Evolutionary conservation across 306 rosid genomes (phyloP).

Genomic region (Malus sylvestris): DNA sequence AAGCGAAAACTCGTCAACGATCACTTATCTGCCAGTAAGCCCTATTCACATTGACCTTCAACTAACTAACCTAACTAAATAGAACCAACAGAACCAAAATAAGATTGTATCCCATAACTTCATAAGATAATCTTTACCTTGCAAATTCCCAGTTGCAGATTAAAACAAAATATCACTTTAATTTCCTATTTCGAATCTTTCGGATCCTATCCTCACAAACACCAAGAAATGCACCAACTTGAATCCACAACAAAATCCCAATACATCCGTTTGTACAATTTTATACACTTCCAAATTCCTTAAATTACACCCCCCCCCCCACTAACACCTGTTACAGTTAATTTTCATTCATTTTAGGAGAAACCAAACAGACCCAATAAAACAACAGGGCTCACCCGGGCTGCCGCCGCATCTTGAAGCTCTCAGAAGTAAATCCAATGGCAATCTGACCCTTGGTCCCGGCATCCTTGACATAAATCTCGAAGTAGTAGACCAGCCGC

Average conservation of each 20-base stretch:
- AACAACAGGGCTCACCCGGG: slow-evolving; percentile 54
- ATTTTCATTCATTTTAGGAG: not conserved
- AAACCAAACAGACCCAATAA: slow-evolving; percentile 4
- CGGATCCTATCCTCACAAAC: not conserved
- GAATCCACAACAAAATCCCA: not conserved
- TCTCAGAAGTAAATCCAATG: slow-evolving; percentile 82
- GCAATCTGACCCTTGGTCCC: slow-evolving; percentile 82
- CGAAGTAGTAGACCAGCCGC: slow-evolving; percentile 78
- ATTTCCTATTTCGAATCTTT: not conserved
- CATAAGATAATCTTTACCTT: not conserved
- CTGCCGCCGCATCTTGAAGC: slow-evolving; percentile 92
- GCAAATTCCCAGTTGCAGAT: not conserved
- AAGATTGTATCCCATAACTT: not conserved
- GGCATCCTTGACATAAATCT: slow-evolving; percentile 81
- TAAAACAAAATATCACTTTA: not conserved
- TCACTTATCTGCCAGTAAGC: not conserved
- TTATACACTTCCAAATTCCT: no score
- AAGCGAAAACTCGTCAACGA: not conserved
- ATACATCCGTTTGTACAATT: no score
- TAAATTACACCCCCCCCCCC: no score
- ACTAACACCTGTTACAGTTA: not conserved
- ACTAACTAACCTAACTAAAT: not conserved
- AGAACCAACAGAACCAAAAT: not conserved
- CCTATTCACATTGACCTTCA: not conserved
- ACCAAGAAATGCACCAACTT: not conserved